Evolutionary conservation across 192 early-diverging fungal genomes (phyloP), one percentile per base, ranked within the genome.

Genomic region (Geranomyces variabilis): DNA sequence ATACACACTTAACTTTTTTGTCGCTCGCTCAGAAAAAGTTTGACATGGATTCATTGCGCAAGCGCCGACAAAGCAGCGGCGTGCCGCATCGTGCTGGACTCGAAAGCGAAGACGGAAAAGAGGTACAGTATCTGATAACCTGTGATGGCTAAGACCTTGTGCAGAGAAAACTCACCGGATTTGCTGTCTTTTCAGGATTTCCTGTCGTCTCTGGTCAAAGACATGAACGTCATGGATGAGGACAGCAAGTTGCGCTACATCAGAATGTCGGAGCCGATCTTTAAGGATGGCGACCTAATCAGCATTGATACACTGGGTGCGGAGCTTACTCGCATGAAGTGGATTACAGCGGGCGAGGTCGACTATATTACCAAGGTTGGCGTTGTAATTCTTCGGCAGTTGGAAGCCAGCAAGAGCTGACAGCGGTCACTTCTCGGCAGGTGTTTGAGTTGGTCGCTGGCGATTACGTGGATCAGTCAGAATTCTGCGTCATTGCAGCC

Each of bases 401-500:
- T n/a, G n/a, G n/a, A n/a, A n/a, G n/a, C n/a, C n/a, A n/a, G n/a
- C n/a, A n/a, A n/a, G n/a, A n/a, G n/a, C n/a, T n/a, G n/a, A n/a
- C n/a, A n/a, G n/a, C n/a, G n/a, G n/a, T n/a, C 8, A 14, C 15
- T 55, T n/a, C 15, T 15, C 51, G 26, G 17, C 62, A 66, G 63
- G 73, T 75, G 43, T 75, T 75, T 60, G 73, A 75, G 28, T 48
- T 75, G 14, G 73, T 75, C 9, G 53, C 63, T 28, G 73, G 65
- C 43, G 73, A 75, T 47, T 59, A 49, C 30, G 65, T 75, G 26
- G 73, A 75, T 44, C 63, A 75, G 36, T n/a, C 49, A 13, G 73
- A 75, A 46, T 75, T 75, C 47, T 67, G 64, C 45, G 65, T 75
- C 22, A 69, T 75, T 48, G 73, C 73, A 22, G 66, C 66, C 2